Conservation (phyloP, 805 yeast species). For the Saturnispora diversa region DNA sequence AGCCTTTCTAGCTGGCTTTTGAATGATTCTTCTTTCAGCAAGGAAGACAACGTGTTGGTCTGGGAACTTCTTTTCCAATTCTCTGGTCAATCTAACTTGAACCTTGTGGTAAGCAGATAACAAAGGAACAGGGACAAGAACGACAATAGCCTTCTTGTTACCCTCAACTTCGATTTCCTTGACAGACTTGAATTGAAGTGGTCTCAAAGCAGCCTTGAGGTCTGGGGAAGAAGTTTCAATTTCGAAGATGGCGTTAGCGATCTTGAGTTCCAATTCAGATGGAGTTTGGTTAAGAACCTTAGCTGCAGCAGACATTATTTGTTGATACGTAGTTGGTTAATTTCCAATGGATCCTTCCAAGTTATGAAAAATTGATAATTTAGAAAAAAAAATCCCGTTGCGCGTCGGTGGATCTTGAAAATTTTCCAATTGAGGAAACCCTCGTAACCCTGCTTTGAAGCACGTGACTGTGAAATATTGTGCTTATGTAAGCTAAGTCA, state of each 20-base stretch:
- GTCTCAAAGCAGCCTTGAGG: slow-evolving; percentile 96
- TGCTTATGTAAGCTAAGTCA: background rate
- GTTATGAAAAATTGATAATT: background rate
- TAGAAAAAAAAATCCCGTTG: too few species aligned
- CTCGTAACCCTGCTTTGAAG: slow-evolving; percentile 8
- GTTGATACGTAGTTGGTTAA: too few species aligned
- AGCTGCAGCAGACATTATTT: slow-evolving; percentile 91
- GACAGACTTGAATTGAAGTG: slow-evolving; percentile 97
- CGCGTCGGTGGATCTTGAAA: background rate
- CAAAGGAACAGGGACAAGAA: slow-evolving; percentile 97
- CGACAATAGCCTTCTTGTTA: slow-evolving; percentile 97
- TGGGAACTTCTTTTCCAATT: slow-evolving; percentile 99
- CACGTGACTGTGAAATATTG: slow-evolving; percentile 14
- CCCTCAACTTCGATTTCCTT: slow-evolving; percentile 96
- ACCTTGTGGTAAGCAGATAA: slow-evolving; percentile 91
- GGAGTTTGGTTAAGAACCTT: slow-evolving; percentile 94
- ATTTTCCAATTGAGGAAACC: background rate
- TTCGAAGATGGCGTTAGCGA: slow-evolving; percentile 97
- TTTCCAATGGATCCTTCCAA: background rate
- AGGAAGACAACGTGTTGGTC: slow-evolving; percentile 99
- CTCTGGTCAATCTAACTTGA: slow-evolving; percentile 96
- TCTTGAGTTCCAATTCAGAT: slow-evolving; percentile 97
- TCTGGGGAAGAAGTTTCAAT: slow-evolving; percentile 83
- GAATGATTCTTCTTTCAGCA: slow-evolving; percentile 99
- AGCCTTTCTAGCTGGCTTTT: slow-evolving; percentile 95